A percentile compares a stretch with the other conserved stretches of the same genome.
phyloP scores from a whole-genome alignment of 1,139 yeast genomes.

The Geotrichum candidum region DNA sequence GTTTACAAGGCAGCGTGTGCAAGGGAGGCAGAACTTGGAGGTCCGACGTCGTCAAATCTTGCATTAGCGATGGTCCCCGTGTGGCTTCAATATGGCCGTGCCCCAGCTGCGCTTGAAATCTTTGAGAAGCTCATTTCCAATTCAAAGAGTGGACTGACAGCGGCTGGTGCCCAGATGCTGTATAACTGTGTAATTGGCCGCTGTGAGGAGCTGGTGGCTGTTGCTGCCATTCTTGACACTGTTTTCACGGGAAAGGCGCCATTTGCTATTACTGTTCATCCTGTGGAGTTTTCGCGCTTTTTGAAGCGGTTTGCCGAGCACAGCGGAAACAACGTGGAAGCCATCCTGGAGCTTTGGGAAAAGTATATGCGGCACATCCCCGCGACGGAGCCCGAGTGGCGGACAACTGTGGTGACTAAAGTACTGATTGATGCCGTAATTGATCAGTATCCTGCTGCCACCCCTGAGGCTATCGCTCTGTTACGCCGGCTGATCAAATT shows the following conservation, averaged over 20 bases:
- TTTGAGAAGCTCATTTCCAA: background rate
- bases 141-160: background rate
- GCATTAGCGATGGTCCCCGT: background rate
- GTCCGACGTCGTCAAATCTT: background rate
- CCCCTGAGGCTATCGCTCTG: background rate
- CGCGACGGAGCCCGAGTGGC: background rate
- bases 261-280: background rate
- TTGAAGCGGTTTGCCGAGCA: background rate
- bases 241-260: background rate
- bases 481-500: background rate
- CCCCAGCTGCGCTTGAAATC: background rate
- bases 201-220: background rate
- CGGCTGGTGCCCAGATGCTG: background rate
- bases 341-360: background rate
- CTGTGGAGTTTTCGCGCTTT: background rate
- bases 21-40: slow-evolving; percentile 25
- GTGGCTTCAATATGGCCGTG: background rate
- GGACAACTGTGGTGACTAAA: background rate
- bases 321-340: background rate
- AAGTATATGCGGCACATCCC: background rate
- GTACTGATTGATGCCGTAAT: background rate
- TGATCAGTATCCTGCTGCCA: background rate
- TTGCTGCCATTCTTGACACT: background rate
- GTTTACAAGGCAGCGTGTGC: slow-evolving; percentile 34
- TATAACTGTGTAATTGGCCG: background rate